A percentile compares a stretch with the other conserved stretches of the same genome.
phyloP scores from a whole-genome alignment of 208 protist genomes.

The Vickermania spadyakhi region DNA sequence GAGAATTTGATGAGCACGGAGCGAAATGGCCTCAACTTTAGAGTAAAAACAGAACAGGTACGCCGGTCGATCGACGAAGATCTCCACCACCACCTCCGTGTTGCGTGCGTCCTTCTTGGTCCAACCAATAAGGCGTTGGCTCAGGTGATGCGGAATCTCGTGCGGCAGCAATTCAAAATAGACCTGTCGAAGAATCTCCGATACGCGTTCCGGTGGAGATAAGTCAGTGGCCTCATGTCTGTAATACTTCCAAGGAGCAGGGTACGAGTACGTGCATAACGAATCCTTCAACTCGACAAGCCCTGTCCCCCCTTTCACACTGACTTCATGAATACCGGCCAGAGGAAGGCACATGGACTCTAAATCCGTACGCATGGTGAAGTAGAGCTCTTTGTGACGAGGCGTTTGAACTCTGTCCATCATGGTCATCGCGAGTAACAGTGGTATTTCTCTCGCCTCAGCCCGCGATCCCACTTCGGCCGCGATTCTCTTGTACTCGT shows the following conservation, averaged over 20 bases:
- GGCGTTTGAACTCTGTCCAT: constrained; percentile 86
- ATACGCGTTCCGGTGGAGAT: constrained; percentile 54
- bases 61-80: constrained; percentile 80
- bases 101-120: constrained; percentile 69
- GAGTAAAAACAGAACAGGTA: constrained; percentile 90
- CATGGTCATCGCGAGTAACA: constrained; percentile 80
- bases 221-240: constrained; percentile 63
- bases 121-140: constrained; percentile 80
- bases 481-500: constrained; percentile 62
- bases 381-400: constrained; percentile 80
- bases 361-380: constrained; percentile 79
- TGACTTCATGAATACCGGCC: constrained; percentile 59
- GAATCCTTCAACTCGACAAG: constrained; percentile 86
- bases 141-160: constrained; percentile 79
- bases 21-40: constrained; percentile 76
- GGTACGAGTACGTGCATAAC: constrained; percentile 65
- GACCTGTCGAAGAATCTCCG: constrained; percentile 71
- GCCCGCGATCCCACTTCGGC: constrained; percentile 65
- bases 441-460: constrained; percentile 58
- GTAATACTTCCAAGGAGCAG: constrained; percentile 60
- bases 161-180: constrained; percentile 82
- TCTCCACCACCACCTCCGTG: constrained; percentile 84
- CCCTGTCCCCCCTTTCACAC: constrained; percentile 74
- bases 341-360: constrained; percentile 64
- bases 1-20: constrained; percentile 53